Evolutionary conservation across 768 basidiomycete species (phyloP).

Genomic region (Hemileccinum rubropunctum): DNA sequence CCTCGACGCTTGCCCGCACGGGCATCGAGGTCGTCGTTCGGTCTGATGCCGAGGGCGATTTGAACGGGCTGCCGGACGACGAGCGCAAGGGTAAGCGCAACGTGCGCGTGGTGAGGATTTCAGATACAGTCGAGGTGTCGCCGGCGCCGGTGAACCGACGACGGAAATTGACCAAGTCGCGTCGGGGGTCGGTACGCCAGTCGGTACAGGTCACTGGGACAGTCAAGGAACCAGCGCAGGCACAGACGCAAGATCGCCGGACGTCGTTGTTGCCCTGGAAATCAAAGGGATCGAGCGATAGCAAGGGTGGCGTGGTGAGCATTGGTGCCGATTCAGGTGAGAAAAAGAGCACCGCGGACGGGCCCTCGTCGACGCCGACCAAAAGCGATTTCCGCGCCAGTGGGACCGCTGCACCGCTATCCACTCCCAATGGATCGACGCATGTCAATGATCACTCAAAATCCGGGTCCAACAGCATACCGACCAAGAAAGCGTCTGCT

Average conservation of each 20-base stretch:
- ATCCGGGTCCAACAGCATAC: background rate
- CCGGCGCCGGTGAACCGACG: constrained; percentile 8
- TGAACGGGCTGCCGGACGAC: background rate
- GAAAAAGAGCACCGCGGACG: background rate
- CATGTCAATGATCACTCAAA: background rate
- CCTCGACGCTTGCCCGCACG: constrained; percentile 18
- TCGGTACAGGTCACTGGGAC: background rate
- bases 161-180: constrained; percentile 25
- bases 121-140: constrained; percentile 23
- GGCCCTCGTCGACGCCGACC: background rate
- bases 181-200: background rate
- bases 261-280: constrained; percentile 23
- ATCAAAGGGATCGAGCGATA: constrained; percentile 10
- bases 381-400: background rate
- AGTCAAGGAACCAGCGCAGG: background rate
- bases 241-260: constrained; percentile 14
- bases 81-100: constrained; percentile 14
- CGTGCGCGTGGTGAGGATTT: constrained; percentile 25
- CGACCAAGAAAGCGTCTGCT: background rate
- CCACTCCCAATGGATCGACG: background rate
- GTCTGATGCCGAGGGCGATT: background rate
- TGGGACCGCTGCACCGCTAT: background rate
- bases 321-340: too few relatives aligned
- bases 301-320: background rate
- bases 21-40: constrained; percentile 13